These are phyloP conservation scores for Dipteronia sinensis DNA, from an alignment of 345 rosid genomes.

Conservation along the genomic window DNA sequence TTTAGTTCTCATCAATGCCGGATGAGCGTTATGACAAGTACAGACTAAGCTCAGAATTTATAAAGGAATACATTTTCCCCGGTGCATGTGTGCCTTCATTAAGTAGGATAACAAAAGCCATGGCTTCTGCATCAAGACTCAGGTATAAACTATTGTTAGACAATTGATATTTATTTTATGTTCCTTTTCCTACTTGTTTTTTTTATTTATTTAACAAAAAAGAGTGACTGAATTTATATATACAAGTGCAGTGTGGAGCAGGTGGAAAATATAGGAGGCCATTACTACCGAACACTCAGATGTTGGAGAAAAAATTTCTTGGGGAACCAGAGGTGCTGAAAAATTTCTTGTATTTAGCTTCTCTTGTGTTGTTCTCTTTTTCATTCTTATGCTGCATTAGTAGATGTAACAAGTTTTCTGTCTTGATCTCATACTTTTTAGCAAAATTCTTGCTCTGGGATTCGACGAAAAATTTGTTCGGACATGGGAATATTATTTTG, in stretches of 20 bases:
- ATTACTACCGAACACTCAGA: slow-evolving; percentile 77
- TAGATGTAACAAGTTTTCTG: background rate
- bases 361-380: background rate
- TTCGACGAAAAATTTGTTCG: slow-evolving; percentile 73
- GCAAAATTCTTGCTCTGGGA: slow-evolving; percentile 70
- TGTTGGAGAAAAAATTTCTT: slow-evolving; percentile 78
- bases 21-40: slow-evolving; percentile 78
- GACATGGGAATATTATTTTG: slow-evolving; percentile 97
- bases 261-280: slow-evolving; percentile 80
- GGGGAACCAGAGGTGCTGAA: slow-evolving; percentile 61
- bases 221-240: background rate
- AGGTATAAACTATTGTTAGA: slow-evolving; percentile 41
- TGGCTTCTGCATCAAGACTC: slow-evolving; percentile 77
- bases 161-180: background rate
- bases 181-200: background rate
- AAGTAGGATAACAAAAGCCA: slow-evolving; percentile 72
- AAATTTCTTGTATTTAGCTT: background rate
- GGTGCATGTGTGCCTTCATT: slow-evolving; percentile 88
- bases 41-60: slow-evolving; percentile 80
- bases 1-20: slow-evolving; percentile 82
- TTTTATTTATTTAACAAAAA: background rate
- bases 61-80: slow-evolving; percentile 92
- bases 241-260: slow-evolving; percentile 66
- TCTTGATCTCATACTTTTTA: slow-evolving; percentile 22
- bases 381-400: background rate